phyloP scores from a whole-genome alignment of 306 rosid genomes.

The Biancaea sappan region DNA sequence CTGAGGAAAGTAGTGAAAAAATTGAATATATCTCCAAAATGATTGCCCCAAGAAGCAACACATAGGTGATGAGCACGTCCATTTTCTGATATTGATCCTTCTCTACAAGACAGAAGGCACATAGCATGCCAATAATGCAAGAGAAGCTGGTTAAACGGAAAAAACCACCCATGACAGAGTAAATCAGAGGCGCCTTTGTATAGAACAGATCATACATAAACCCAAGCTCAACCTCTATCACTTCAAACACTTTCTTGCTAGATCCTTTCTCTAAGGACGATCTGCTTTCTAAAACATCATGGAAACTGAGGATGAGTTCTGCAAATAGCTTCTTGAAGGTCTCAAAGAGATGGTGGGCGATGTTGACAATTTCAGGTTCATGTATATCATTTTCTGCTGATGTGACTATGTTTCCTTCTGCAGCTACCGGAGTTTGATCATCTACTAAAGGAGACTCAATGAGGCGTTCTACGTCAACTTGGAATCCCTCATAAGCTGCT shows the following conservation, averaged over 20 bases:
- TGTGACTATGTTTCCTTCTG: constrained; percentile 3
- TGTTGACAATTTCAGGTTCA: neutral
- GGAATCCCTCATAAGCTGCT: constrained; percentile 30
- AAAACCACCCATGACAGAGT: constrained; percentile 20
- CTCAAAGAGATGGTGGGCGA: constrained; percentile 34
- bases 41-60: constrained; percentile 44
- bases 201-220: constrained; percentile 50
- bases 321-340: constrained; percentile 44
- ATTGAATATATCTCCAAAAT: constrained; percentile 20
- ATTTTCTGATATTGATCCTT: constrained; percentile 11
- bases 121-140: neutral
- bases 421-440: neutral
- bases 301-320: constrained; percentile 46
- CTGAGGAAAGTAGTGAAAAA: constrained; percentile 25
- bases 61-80: constrained; percentile 32
- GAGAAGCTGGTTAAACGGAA: constrained; percentile 25
- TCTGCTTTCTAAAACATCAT: constrained; percentile 31
- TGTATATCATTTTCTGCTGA: neutral
- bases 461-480: constrained; percentile 24
- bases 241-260: constrained; percentile 33
- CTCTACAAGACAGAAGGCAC: neutral
- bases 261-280: constrained; percentile 24
- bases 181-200: constrained; percentile 41
- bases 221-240: constrained; percentile 58
- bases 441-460: constrained; percentile 6